These are phyloP conservation scores for Schizophyllum commune DNA, from an alignment of 1,284 basidiomycete genomes.

Conservation along the genomic window DNA sequence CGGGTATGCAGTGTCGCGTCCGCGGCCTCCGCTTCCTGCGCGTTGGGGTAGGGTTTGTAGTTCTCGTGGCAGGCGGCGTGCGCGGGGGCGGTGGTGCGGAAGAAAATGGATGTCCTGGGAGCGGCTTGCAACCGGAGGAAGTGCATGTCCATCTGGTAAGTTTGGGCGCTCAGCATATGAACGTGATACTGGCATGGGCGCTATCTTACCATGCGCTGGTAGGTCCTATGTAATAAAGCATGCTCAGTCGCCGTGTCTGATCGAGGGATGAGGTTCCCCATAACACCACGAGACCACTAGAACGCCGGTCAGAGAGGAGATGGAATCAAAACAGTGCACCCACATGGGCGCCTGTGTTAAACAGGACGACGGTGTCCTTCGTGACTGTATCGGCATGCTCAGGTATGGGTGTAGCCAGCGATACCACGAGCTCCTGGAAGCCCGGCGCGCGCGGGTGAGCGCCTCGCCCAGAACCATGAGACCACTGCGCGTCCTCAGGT, in stretches of 20 bases:
- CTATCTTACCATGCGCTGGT: neutral
- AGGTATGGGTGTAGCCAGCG: neutral
- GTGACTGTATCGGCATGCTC: neutral
- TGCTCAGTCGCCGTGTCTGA: neutral
- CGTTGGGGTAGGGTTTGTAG: neutral
- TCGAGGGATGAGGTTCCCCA: neutral
- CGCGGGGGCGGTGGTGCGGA: neutral
- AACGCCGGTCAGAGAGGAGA: neutral
- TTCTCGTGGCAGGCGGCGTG: neutral
- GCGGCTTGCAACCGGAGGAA: neutral
- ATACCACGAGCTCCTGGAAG: neutral
- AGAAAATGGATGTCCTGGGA: neutral
- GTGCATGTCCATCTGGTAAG: neutral
- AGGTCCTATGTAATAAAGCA: neutral
- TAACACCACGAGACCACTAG: neutral
- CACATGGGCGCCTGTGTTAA: neutral
- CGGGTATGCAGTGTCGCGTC: neutral
- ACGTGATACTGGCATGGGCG: neutral
- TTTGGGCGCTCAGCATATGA: neutral
- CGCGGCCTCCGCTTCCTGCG: neutral
- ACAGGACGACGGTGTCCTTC: neutral
- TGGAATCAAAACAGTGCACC: neutral
- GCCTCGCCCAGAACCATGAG: neutral
- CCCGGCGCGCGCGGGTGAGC: neutral
- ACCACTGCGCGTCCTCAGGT: neutral